Base-by-base conservation (phyloP, 1,139 yeast species). In the Magnusiomyces sp. region DNA sequence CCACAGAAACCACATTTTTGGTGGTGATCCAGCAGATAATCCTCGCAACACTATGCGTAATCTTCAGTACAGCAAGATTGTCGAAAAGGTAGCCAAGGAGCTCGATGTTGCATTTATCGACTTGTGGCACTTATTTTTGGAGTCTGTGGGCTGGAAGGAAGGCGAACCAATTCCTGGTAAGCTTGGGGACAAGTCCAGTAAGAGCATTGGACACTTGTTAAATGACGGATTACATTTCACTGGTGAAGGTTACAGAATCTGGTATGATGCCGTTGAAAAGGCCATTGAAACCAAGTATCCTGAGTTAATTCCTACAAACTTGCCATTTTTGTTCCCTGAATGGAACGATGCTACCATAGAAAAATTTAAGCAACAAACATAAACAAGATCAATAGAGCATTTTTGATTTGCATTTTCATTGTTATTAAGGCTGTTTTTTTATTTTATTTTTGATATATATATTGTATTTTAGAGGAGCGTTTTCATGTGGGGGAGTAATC, bases 171-270 rank as follows among this genome's bases (percentile, higher is more conserved):
- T 54, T 6, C 56, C 56, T 2, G 59, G 60, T 2, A 47, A 47
- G 2, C 37, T 38, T 1, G 58, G 48, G 6, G 46, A 51, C 56
- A 59, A 38, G 40, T 53, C 2, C 57, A 61, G 5, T 55, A 58
- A 17, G 58, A 58, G 5, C 65, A 55, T 58, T 20, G 43, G 56
- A 7, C 63, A 61, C 1, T 53, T 71, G 7, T 58, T 76, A 11
- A 53, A 60, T 9, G 92, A 84, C 59, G 95, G 95, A 0, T 66
- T 87, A 42, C 95, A 87, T 62, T 82, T 74, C 61, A 72, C 77
- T 1, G 79, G 81, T 0, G 61, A 65, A n/a, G 87, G 81, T 0
- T 85, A 85, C 62, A 60, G 62, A 52, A 47, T 78, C 1, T 55
- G 74, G 47, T 77, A 63, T 56, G 65, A 70, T 1, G 67, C 62